Conservation (phyloP, 495 filamentous ascomycete genomes). For the Talaromyces adpressus region DNA sequence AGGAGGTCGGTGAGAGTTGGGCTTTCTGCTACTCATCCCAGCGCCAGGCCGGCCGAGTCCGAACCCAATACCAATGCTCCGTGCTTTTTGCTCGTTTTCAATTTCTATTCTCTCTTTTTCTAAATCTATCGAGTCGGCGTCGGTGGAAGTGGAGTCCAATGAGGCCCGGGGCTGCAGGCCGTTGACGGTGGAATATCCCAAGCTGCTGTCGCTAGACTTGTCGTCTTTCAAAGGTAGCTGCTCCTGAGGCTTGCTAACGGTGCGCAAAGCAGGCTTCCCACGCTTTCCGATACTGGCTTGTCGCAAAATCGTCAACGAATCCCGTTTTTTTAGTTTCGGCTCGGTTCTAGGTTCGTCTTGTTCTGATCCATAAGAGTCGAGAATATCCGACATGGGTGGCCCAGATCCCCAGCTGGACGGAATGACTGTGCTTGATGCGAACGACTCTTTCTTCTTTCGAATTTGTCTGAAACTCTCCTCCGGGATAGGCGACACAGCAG, state of each 20-base stretch:
- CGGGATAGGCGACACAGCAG: constrained; percentile 80
- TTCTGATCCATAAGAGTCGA: constrained; percentile 31
- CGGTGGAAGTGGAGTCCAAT: constrained; percentile 4
- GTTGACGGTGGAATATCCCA: background rate
- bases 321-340: constrained; percentile 47
- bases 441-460: constrained; percentile 53
- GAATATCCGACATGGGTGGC: constrained; percentile 39
- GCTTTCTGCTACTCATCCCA: constrained; percentile 24
- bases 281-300: constrained; percentile 72
- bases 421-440: constrained; percentile 75
- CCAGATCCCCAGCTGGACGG: constrained; percentile 63
- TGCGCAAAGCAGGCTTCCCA: constrained; percentile 65
- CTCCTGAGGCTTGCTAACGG: constrained; percentile 26
- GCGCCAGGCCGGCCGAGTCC: constrained; percentile 15
- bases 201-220: constrained; percentile 3
- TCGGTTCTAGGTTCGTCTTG: constrained; percentile 38
- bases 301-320: constrained; percentile 61
- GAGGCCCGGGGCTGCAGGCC: background rate
- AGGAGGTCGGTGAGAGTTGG: constrained; percentile 56
- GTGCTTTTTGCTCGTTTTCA: constrained; percentile 4
- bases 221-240: background rate
- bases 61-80: background rate
- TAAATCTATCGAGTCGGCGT: constrained; percentile 6
- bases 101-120: constrained; percentile 6
- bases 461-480: constrained; percentile 62